A percentile compares a stretch with the other conserved stretches of the same genome.
Evolutionary conservation across 345 rosid genomes (phyloP).

Genomic region (Cardamine chenopodiifolia): DNA sequence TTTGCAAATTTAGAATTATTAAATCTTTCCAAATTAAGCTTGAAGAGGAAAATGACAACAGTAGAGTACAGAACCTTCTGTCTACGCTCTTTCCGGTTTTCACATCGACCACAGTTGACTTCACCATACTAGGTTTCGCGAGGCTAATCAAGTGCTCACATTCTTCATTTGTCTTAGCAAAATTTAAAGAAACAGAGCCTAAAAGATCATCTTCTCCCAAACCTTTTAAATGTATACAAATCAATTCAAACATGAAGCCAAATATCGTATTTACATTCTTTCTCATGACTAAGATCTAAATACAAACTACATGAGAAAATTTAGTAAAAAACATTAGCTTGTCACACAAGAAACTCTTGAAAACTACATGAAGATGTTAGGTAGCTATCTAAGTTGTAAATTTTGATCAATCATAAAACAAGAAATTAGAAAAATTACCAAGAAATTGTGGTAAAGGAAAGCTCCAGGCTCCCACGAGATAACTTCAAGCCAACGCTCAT

Average conservation of each 20-base stretch:
- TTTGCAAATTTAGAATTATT: not conserved
- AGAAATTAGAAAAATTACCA: conserved; percentile 50
- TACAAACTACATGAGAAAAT: not conserved
- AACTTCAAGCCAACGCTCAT: conserved; percentile 78
- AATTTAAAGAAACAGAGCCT: conserved; percentile 11
- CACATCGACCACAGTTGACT: conserved; percentile 72
- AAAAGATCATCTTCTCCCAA: not conserved
- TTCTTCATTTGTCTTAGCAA: conserved; percentile 60
- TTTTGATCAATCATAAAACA: not conserved
- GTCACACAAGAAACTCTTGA: not conserved
- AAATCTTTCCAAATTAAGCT: not conserved
- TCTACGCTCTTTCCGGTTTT: conserved; percentile 75
- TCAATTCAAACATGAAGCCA: not conserved
- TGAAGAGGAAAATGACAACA: not conserved
- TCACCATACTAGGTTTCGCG: conserved; percentile 76
- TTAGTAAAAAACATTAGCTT: not conserved
- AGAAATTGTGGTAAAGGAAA: conserved; percentile 75
- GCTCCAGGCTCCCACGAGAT: conserved; percentile 98
- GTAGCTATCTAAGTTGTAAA: not conserved
- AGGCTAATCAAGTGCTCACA: conserved; percentile 74
- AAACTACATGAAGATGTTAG: not conserved
- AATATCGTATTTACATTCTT: not conserved
- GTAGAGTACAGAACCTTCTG: conserved; percentile 56
- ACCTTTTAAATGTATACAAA: not conserved
- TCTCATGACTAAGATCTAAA: not conserved